These are phyloP conservation scores for Phyllostachys edulis DNA, from an alignment of 176 grass and related monocot species.

Conservation along the genomic window DNA sequence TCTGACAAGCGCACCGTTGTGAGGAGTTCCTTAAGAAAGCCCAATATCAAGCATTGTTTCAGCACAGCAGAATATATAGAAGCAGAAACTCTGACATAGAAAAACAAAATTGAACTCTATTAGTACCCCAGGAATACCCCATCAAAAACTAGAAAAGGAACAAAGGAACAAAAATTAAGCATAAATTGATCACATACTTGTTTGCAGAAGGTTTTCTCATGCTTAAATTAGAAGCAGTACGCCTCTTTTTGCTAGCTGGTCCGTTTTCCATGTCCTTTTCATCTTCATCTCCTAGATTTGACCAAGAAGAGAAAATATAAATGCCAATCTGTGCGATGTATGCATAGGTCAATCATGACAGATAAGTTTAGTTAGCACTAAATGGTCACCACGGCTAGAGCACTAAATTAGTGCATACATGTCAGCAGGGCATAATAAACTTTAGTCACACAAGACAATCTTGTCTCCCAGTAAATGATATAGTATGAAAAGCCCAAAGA, in stretches of 20 bases:
- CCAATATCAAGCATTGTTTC: too few relatives aligned
- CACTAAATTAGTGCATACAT: constrained; percentile 28
- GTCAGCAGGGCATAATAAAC: neutral
- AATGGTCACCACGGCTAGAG: neutral
- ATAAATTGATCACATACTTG: constrained; percentile 54
- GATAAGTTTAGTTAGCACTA: constrained; percentile 2
- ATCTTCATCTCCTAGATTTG: constrained; percentile 76
- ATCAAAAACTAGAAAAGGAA: too few relatives aligned
- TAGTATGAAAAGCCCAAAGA: constrained; percentile 4
- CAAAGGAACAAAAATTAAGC: constrained; percentile 1
- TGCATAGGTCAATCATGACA: constrained; percentile 17
- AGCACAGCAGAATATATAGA: too few relatives aligned
- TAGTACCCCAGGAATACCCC: too few relatives aligned
- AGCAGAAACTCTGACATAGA: too few relatives aligned
- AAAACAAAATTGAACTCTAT: too few relatives aligned
- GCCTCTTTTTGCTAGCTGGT: constrained; percentile 79
- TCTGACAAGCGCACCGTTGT: constrained; percentile 70
- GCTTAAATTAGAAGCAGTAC: constrained; percentile 57
- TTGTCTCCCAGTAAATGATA: constrained; percentile 22
- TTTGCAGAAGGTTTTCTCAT: constrained; percentile 66
- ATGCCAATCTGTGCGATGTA: constrained; percentile 19
- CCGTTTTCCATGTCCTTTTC: constrained; percentile 75
- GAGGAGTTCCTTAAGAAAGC: too few relatives aligned
- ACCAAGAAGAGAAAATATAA: constrained; percentile 20
- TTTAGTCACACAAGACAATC: constrained; percentile 1